These are phyloP conservation scores for Endoconidiophora laricicola DNA, from an alignment of 2,329 filamentous ascomycete species.

Conservation along the genomic window DNA sequence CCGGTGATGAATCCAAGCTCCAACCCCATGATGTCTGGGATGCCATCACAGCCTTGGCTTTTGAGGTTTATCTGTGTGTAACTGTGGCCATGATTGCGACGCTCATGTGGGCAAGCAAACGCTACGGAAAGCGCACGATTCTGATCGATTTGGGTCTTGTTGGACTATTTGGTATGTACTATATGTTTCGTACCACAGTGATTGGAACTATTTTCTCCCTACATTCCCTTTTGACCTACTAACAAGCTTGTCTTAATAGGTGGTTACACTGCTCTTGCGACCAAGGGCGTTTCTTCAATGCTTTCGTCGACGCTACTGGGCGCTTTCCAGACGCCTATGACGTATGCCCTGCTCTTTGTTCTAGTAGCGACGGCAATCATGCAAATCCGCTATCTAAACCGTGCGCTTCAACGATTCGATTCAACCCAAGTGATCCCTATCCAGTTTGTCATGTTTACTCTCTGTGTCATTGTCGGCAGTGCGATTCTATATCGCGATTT, in stretches of 20 bases:
- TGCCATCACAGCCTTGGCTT: conserved; percentile 73
- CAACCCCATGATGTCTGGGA: conserved; percentile 81
- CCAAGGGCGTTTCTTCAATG: conserved; percentile 90
- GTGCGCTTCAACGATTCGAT: conserved; percentile 73
- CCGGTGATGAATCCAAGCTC: conserved; percentile 74
- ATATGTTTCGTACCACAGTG: background rate
- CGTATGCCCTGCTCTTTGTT: conserved; percentile 67
- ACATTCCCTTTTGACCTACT: conserved; percentile 6
- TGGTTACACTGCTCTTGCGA: conserved; percentile 90
- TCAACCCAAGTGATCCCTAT: conserved; percentile 96
- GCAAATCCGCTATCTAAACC: conserved; percentile 96
- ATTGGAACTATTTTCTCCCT: background rate
- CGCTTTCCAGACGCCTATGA: conserved; percentile 80
- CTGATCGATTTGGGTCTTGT: conserved; percentile 87
- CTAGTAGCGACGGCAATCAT: conserved; percentile 75
- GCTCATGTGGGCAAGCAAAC: conserved; percentile 68
- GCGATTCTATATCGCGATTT: conserved; percentile 91
- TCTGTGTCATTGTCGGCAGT: conserved; percentile 88
- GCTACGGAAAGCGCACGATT: conserved; percentile 72
- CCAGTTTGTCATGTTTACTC: conserved; percentile 91
- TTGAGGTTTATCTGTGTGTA: conserved; percentile 75
- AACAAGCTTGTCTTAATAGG: conserved; percentile 24
- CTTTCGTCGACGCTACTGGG: conserved; percentile 80
- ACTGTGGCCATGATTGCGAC: conserved; percentile 56
- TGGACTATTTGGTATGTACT: conserved; percentile 64